Evolutionary conservation across 2,329 filamentous ascomycete species (phyloP).

Genomic region (Apiospora pterosperma): DNA sequence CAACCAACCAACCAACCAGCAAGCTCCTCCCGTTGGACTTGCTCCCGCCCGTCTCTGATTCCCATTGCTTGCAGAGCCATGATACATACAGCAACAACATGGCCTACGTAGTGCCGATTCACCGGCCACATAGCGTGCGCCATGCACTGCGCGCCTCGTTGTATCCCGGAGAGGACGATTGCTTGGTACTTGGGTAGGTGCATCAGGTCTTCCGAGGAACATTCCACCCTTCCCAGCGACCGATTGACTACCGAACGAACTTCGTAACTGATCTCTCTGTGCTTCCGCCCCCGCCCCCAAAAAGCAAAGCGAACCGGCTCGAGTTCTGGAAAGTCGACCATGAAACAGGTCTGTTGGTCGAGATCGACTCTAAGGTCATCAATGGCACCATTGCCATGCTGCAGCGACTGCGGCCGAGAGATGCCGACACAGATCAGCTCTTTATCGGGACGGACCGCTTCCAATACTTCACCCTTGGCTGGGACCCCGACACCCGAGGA

Average conservation of each 20-base stretch:
- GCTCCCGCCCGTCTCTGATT: background rate
- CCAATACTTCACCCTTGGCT: conserved; percentile 86
- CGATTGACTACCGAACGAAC: background rate
- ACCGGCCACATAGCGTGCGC: conserved; percentile 85
- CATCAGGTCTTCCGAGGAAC: background rate
- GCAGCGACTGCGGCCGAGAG: conserved; percentile 71
- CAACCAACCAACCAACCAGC: too few relatives aligned
- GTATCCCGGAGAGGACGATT: conserved; percentile 68
- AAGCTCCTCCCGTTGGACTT: background rate
- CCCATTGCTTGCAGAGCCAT: conserved; percentile 14
- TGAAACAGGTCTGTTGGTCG: conserved; percentile 62
- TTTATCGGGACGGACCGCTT: conserved; percentile 90
- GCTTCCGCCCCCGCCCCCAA: conserved; percentile 18
- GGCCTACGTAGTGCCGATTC: conserved; percentile 94
- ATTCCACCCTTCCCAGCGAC: background rate
- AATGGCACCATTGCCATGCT: conserved; percentile 88
- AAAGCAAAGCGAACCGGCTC: conserved; percentile 77
- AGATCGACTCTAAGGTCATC: conserved; percentile 59
- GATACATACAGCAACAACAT: conserved; percentile 46
- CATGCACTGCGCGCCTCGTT: conserved; percentile 83
- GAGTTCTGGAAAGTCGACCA: conserved; percentile 74
- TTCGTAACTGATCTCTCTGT: conserved; percentile 21
- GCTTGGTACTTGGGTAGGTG: conserved; percentile 81
- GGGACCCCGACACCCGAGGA: conserved; percentile 59
- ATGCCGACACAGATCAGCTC: conserved; percentile 75